phyloP scores from a whole-genome alignment of 2,329 filamentous ascomycete species.

The Magnaporthiopsis poae region DNA sequence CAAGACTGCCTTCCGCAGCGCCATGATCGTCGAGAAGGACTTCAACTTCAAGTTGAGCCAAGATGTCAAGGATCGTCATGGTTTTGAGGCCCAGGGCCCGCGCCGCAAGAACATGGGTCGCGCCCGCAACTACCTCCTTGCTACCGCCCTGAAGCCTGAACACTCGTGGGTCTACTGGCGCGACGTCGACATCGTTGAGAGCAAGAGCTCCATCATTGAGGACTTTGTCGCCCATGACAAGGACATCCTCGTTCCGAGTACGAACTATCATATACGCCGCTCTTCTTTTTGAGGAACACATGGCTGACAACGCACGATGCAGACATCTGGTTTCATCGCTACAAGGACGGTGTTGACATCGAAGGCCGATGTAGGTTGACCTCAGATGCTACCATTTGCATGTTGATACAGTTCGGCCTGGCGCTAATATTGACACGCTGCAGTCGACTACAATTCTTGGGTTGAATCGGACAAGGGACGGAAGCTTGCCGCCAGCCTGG shows the following conservation, averaged over 20 bases:
- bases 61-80: slow-evolving; percentile 71
- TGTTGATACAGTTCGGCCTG: slow-evolving; percentile 14
- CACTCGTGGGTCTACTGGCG: slow-evolving; percentile 99
- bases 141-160: slow-evolving; percentile 74
- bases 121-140: slow-evolving; percentile 84
- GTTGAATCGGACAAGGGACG: slow-evolving; percentile 80
- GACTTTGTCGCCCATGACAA: slow-evolving; percentile 90
- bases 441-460: slow-evolving; percentile 99
- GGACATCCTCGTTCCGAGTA: slow-evolving; percentile 91
- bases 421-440: slow-evolving; percentile 7
- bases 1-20: slow-evolving; percentile 75
- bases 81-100: slow-evolving; percentile 78
- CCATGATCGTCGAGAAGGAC: slow-evolving; percentile 79
- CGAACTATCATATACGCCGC: slow-evolving; percentile 21
- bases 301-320: slow-evolving; percentile 6
- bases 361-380: slow-evolving; percentile 75
- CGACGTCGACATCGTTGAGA: slow-evolving; percentile 92
- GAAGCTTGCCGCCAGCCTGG: slow-evolving; percentile 60
- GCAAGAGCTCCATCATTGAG: slow-evolving; percentile 76
- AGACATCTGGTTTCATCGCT: slow-evolving; percentile 98
- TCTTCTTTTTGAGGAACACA: not conserved
- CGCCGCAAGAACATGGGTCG: slow-evolving; percentile 81
- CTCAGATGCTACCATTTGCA: not conserved
- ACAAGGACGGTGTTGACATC: slow-evolving; percentile 70
- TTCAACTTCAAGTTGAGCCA: slow-evolving; percentile 71